Percentiles rank a stretch among this genome's conserved stretches.
Conservation (phyloP, 2,329 filamentous ascomycete genomes). For the Xylaria sp. region DNA sequence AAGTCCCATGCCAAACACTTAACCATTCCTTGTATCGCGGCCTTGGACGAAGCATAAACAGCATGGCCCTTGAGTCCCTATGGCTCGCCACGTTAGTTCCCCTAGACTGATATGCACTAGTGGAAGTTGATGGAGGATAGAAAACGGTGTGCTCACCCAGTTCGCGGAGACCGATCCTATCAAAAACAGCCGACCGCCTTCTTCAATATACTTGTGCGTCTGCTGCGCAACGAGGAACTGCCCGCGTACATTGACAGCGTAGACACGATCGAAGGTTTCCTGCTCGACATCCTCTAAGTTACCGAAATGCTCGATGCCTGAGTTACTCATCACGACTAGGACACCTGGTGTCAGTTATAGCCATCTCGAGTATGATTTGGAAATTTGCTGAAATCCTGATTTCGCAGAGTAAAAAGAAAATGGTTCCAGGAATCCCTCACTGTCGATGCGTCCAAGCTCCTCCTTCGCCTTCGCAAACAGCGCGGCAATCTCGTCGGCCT, state of each 20-base stretch:
- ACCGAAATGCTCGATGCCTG: constrained; percentile 40
- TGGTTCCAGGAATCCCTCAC: not conserved
- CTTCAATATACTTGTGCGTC: constrained; percentile 36
- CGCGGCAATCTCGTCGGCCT: constrained; percentile 40
- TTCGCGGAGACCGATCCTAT: constrained; percentile 37
- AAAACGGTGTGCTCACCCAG: constrained; percentile 30
- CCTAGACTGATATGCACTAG: not conserved
- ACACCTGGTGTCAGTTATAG: not conserved
- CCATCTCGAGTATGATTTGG: not conserved
- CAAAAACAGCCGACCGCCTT: constrained; percentile 37
- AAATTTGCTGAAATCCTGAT: not conserved
- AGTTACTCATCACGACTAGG: constrained; percentile 46
- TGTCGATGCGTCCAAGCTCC: constrained; percentile 43
- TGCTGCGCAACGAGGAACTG: constrained; percentile 36
- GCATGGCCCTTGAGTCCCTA: not conserved
- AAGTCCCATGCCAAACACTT: constrained; percentile 19
- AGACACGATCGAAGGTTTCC: constrained; percentile 33
- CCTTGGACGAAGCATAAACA: constrained; percentile 15
- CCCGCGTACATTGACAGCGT: constrained; percentile 37
- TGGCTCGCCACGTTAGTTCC: constrained; percentile 3
- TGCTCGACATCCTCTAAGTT: constrained; percentile 24
- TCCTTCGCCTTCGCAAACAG: constrained; percentile 41
- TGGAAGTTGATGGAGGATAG: not conserved
- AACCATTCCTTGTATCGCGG: constrained; percentile 12
- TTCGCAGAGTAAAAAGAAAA: not conserved